Percentiles rank a stretch among this genome's conserved stretches.
Evolutionary conservation across 345 rosid species (phyloP).

Genomic region (rapeseed (Brassica napus)): Da-Ae NC_063442.1:7932501-7933000

Average conservation of each 20-base stretch:
- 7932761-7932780: background rate
- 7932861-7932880: slow-evolving; percentile 97
- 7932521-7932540: background rate
- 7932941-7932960: slow-evolving; percentile 5
- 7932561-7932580: background rate
- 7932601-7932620: background rate
- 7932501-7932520: background rate
- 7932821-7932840: background rate
- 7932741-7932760: slow-evolving; percentile 64
- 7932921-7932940: slow-evolving; percentile 96
- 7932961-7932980: background rate
- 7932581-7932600: background rate
- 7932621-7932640: background rate
- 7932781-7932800: background rate
- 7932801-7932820: too few species aligned
- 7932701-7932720: slow-evolving; percentile 44
- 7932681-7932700: background rate
- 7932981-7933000: too few species aligned
- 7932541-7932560: slow-evolving; percentile 3
- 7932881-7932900: slow-evolving; percentile 91
- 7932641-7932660: slow-evolving; percentile 1
- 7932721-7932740: slow-evolving; percentile 97
- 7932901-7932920: slow-evolving; percentile 96
- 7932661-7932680: background rate
- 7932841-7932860: slow-evolving; percentile 70